Base-by-base conservation (phyloP, 305 asterid species). In the Fraxinus greggii region DNA sequence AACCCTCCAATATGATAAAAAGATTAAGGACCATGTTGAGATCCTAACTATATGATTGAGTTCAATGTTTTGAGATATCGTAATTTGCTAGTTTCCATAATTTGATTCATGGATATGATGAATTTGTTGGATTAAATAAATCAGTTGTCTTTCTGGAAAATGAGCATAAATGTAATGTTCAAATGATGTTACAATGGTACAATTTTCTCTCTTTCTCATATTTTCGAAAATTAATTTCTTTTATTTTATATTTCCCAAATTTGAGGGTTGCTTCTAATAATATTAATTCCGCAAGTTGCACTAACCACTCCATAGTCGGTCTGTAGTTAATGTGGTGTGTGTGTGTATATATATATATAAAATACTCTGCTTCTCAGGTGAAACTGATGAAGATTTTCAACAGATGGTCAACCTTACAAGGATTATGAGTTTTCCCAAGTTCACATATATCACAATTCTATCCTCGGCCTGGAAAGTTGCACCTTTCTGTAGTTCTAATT, bases 401-500 rank as follows among this genome's bases (percentile, higher is more conserved):
- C 90, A 88, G 81, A 95, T 97, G 0, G 86, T 93, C 80, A 87
- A 91, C 87, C 98, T 95, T 82, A 88, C 80, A 92, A 86, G 92
- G 92, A 92, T 54, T 93, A 95, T 91, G 90, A 92, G 86, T 86
- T 95, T 84, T 85, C 97, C 83, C 98, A 92, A 91, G 97, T 95
- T 86, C 98, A 95, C 89, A 95, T 95, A 95, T 95, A 83, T 95
- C 98, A 81, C 97, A 95, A 83, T 95, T 92, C 85, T 95, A 95
- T 88, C 98, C 97, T 81, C 92, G 97, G 73, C 97, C 98, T 35
- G 98, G 98, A 93, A 83, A 80, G 89, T 83, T 75, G 45, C 80
- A 78, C 79, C 28, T 76, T 72, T 26, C 32, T 72, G 5, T 26
- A n/a, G 7, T 72, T 23, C 10, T 67, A 61, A 32, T 45, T 29